Base-by-base conservation (phyloP, 495 filamentous ascomycete genomes). In the Wilcoxina mikolae region DNA sequence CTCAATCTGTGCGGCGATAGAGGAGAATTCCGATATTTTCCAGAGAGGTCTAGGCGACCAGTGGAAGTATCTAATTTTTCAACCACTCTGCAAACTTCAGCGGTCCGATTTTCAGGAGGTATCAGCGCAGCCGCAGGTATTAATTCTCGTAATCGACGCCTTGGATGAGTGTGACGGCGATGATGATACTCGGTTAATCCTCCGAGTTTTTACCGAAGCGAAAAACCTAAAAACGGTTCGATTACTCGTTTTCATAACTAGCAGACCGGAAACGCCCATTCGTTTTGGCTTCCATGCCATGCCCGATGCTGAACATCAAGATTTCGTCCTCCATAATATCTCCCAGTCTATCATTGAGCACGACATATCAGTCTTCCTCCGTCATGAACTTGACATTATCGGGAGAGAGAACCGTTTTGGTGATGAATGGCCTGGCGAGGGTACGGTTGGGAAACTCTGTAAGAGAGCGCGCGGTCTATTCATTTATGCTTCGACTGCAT, bases 191-290 rank as follows among this genome's bases (percentile, higher is more conserved):
- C 41, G 44, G 42, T 23, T 52, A 5, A 65, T 71, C 43, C 23
- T 68, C 27, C 54, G 58, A 51, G 52, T 68, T 17, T 46, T 70
- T n/a, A 41, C 62, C 17, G 24, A 65, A 38, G 27, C 57, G 33
- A 47, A 53, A 44, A 49, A 12, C 20, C 51, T 66, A n/a, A 49
- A 53, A 4, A 20, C 41, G 18, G 29, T 65, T 24, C 53, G 28
- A 26, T 48, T 69, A 0, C 61, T 64, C 9, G 35, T 70, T n/a
- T 62, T 71, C 52, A 23, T 71, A 15, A 67, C 69, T 20, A 71
- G 69, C 64, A 60, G 61, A 56, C 67, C 64, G 41, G 68, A 68
- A 54, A 47, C 61, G 43, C 64, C 55, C 22, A 65, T 68, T 39
- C 59, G 58, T 0, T 33, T 24, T 24, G 56, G 60, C 5, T 66